Base-by-base conservation (phyloP, 345 rosid genomes). In the Eucalyptus erythrocorys region DNA sequence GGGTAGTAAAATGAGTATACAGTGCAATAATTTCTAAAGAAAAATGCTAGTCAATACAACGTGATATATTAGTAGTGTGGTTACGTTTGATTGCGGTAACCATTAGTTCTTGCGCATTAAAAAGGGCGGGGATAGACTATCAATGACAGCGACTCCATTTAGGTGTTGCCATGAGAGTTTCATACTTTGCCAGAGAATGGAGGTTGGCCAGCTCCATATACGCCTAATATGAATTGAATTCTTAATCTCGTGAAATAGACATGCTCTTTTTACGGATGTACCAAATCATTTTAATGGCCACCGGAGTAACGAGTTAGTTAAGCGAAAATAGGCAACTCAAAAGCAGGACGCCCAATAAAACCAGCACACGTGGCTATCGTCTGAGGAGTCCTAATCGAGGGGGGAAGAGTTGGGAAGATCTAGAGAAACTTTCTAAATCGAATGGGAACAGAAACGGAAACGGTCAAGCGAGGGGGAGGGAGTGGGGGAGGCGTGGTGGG, bases 391-490 rank as follows among this genome's bases (percentile, higher is more conserved):
- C 27, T 76, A 12, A 76, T 37, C 3, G 47, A 76, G 80, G 6
- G 22, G 76, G 40, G 11, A 26, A 6, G 14, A 30, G 66, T 1
- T 1, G 64, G 30, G 7, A 3, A 57, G 6, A 37, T 37, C 81
- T 5, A 5, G 14, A 2, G 34, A 64, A 64, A 30, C 17, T 64
- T 64, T n/a, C 19, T 30, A 1, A 64, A 30, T n/a, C 71, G 21
- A 37, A 76, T 22, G 45, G 45, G 0, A 40, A 76, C 19, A 40
- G 50, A 13, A 87, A 61, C 51, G 9, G 89, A 88, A 61, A 89
- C 92, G 92, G 93, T 89, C 93, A 26, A 76, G 90, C 55, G 21
- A 85, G 86, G 57, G 57, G 10, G 27, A 22, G 47, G 22, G 32
- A 21, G 57, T 51, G 66, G 66, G n/a, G 24, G 53, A 15, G 66